These are phyloP conservation scores for Irpex rosettiformis DNA, from an alignment of 1,284 basidiomycete genomes.

Conservation along the genomic window DNA sequence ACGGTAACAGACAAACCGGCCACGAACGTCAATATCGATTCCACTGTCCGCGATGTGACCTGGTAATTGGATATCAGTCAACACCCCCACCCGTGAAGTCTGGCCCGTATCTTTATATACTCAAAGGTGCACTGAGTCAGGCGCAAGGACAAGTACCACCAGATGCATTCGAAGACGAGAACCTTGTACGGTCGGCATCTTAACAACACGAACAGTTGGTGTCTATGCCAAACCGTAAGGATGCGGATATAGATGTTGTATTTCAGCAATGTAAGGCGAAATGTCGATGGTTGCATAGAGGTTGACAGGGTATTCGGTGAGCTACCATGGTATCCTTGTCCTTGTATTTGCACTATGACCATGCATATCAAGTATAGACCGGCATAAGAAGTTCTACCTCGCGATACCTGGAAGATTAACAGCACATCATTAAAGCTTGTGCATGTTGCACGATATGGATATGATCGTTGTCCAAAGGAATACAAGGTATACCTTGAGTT, in stretches of 20 bases:
- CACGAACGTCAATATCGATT: constrained; percentile 76
- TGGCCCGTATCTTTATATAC: constrained; percentile 68
- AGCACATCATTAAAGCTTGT: too few species aligned
- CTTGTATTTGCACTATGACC: not conserved
- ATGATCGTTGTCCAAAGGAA: too few species aligned
- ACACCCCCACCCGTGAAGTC: constrained; percentile 69
- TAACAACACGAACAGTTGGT: not conserved
- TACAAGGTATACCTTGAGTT: too few species aligned
- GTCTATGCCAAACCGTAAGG: not conserved
- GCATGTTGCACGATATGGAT: too few species aligned
- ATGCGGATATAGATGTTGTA: not conserved
- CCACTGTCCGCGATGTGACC: constrained; percentile 69
- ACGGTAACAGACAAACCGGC: constrained; percentile 48
- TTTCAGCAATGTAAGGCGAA: not conserved
- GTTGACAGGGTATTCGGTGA: not conserved
- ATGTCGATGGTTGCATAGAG: not conserved
- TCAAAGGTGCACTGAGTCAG: constrained; percentile 72
- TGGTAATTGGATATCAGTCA: constrained; percentile 73
- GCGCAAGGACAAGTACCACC: constrained; percentile 74
- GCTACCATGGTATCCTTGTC: not conserved
- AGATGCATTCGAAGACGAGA: constrained; percentile 70
- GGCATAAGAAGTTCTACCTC: too few species aligned
- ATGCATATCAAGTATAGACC: too few species aligned
- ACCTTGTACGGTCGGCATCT: constrained; percentile 10
- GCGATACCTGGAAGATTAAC: too few species aligned